phyloP scores from a whole-genome alignment of 495 filamentous ascomycete species.

The Talaromyces ruber region DNA sequence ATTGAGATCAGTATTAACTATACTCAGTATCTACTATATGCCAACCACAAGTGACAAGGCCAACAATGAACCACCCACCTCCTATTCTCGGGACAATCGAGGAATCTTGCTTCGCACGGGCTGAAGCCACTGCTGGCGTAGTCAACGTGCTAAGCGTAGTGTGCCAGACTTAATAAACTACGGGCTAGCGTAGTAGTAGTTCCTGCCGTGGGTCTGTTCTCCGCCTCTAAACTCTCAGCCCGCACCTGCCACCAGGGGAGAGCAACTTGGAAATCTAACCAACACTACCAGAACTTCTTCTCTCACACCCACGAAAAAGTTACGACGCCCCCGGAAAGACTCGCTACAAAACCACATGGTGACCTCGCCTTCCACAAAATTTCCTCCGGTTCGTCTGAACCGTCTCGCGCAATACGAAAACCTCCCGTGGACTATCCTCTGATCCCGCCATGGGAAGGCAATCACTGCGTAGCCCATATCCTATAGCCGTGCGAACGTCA shows the following conservation, averaged over 20 bases:
- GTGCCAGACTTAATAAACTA: background rate
- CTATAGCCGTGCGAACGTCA: conserved; percentile 2
- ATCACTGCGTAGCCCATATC: background rate
- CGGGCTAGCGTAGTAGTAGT: background rate
- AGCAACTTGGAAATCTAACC: background rate
- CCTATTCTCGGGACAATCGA: background rate
- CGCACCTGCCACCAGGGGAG: background rate
- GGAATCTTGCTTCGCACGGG: background rate
- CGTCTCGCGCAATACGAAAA: background rate
- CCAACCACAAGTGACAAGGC: background rate
- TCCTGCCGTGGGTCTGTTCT: conserved; percentile 1
- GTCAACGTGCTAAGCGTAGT: background rate
- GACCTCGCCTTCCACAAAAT: background rate
- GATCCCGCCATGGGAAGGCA: conserved; percentile 4
- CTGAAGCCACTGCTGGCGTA: no score
- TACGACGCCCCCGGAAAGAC: background rate
- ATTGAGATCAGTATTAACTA: background rate
- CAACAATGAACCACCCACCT: background rate
- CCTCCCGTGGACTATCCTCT: background rate
- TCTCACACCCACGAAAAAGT: background rate
- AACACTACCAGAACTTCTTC: background rate
- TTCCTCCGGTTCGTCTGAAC: background rate
- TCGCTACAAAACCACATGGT: background rate
- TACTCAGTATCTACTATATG: background rate
- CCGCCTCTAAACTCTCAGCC: background rate